Conservation (phyloP, 1,284 basidiomycete species). For the Malassezia psittaci region DNA sequence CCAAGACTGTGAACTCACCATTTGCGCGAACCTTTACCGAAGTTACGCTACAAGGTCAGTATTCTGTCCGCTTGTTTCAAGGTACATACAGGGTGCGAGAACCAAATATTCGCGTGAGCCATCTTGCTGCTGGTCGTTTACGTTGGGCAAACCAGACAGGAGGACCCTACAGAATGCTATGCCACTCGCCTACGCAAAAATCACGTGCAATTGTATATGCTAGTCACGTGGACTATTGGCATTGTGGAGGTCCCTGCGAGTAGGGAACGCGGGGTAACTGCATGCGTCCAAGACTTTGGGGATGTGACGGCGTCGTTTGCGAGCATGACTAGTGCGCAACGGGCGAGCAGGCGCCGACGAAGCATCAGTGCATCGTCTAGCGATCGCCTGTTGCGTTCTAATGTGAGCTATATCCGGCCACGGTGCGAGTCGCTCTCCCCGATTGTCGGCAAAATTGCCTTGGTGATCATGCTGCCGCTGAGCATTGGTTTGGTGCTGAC, state of each 20-base stretch:
- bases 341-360: not conserved
- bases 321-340: not conserved
- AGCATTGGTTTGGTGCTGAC: not conserved
- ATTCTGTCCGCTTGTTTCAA: not conserved
- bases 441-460: not conserved
- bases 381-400: not conserved
- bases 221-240: not conserved
- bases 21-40: constrained; percentile 44
- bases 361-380: not conserved
- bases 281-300: not conserved
- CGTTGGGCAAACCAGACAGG: not conserved
- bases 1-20: constrained; percentile 27
- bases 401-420: not conserved
- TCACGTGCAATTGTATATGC: constrained; percentile 1
- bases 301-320: not conserved
- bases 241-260: constrained; percentile 5
- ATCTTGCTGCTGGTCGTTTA: constrained; percentile 28
- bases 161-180: too few relatives aligned
- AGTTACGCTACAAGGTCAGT: constrained; percentile 23
- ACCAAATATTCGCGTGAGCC: constrained; percentile 45
- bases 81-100: constrained; percentile 34
- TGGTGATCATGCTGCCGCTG: not conserved
- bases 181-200: not conserved
- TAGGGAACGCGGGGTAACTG: not conserved
- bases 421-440: not conserved